Conservation (phyloP, 1,284 basidiomycete species). For the Heterobasidion annosum region DNA sequence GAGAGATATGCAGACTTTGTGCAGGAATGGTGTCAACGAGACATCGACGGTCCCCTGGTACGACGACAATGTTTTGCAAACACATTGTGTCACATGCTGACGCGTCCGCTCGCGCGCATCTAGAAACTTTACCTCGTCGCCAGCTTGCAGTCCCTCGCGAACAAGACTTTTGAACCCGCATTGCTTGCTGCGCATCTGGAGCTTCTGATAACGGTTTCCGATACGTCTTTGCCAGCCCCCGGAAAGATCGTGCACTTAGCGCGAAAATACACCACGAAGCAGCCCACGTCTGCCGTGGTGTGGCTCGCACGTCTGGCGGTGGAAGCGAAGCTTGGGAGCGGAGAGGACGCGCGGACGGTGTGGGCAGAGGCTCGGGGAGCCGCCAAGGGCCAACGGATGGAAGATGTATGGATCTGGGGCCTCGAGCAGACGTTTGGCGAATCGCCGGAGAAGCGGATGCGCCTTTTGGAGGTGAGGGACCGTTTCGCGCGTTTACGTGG, state of each 20-base stretch:
- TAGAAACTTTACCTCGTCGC: slow-evolving; percentile 46
- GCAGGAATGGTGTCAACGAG: slow-evolving; percentile 39
- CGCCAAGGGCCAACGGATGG: slow-evolving; percentile 24
- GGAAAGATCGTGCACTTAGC: slow-evolving; percentile 30
- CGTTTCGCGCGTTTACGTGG: background rate
- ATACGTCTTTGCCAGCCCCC: slow-evolving; percentile 17
- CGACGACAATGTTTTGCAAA: slow-evolving; percentile 16
- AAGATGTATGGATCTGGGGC: slow-evolving; percentile 46
- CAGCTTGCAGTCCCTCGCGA: slow-evolving; percentile 37
- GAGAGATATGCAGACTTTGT: slow-evolving; percentile 48
- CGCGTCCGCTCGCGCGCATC: background rate
- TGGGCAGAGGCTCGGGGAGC: slow-evolving; percentile 34
- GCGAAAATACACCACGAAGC: slow-evolving; percentile 32
- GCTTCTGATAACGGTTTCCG: slow-evolving; percentile 21
- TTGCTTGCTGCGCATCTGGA: slow-evolving; percentile 39
- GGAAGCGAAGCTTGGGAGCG: slow-evolving; percentile 24
- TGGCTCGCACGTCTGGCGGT: slow-evolving; percentile 47
- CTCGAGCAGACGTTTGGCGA: slow-evolving; percentile 19
- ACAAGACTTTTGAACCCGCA: slow-evolving; percentile 20
- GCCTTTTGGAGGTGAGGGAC: slow-evolving; percentile 28
- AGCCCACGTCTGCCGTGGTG: slow-evolving; percentile 26
- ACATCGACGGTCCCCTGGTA: slow-evolving; percentile 47
- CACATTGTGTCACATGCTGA: background rate
- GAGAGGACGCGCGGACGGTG: slow-evolving; percentile 19
- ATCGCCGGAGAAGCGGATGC: slow-evolving; percentile 12